phyloP scores from a whole-genome alignment of 495 filamentous ascomycete species.

The Parmelia sp. region DNA sequence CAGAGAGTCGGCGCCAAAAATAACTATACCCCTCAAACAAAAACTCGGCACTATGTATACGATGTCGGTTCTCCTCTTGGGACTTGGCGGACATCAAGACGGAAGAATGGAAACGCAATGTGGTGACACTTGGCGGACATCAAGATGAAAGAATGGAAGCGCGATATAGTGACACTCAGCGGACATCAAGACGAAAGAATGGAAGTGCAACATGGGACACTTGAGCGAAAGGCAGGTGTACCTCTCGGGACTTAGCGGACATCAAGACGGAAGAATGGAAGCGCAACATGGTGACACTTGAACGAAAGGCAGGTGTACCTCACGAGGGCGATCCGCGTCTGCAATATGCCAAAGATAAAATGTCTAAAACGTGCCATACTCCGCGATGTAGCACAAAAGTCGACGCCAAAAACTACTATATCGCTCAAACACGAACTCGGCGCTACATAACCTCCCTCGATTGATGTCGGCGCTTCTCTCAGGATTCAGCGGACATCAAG shows the following conservation, averaged over 20 bases:
- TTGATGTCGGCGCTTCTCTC: conserved; percentile 29
- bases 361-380: conserved; percentile 50
- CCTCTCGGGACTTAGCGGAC: no score
- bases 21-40: conserved; percentile 74
- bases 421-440: conserved; percentile 71
- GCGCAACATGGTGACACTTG: conserved; percentile 38
- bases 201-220: conserved; percentile 33
- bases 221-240: conserved; percentile 49
- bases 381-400: conserved; percentile 37
- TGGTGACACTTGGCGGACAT: no score
- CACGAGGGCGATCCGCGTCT: no score
- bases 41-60: conserved; percentile 65
- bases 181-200: no score
- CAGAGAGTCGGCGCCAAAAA: conserved; percentile 60
- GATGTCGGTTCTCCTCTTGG: conserved; percentile 25
- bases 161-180: no score
- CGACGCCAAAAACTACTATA: conserved; percentile 71
- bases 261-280: conserved; percentile 34
- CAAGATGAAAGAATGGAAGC: no score
- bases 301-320: conserved; percentile 53
- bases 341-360: no score
- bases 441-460: conserved; percentile 71
- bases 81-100: conserved; percentile 7
- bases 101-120: conserved; percentile 39
- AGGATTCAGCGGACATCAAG: no score